These are phyloP conservation scores for Alternaria infectoria DNA, from an alignment of 2,329 filamentous ascomycete species.

Conservation along the genomic window DNA sequence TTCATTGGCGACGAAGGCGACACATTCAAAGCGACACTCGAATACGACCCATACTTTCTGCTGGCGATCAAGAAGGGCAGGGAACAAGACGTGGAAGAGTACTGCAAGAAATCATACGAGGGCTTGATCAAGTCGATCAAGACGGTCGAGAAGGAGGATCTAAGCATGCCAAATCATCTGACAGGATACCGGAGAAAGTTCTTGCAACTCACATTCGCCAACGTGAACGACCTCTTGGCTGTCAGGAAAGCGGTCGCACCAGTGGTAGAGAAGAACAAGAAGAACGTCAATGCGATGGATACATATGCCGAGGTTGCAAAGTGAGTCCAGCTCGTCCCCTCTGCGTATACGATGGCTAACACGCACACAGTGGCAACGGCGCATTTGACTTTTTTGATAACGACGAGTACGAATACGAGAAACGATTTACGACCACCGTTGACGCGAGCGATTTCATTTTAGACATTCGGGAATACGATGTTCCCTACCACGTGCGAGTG, in stretches of 20 bases:
- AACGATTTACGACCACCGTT: slow-evolving; percentile 76
- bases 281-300: slow-evolving; percentile 95
- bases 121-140: slow-evolving; percentile 81
- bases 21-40: slow-evolving; percentile 93
- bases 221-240: slow-evolving; percentile 84
- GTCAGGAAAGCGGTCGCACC: slow-evolving; percentile 85
- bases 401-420: slow-evolving; percentile 81
- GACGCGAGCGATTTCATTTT: slow-evolving; percentile 97
- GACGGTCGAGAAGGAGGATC: slow-evolving; percentile 87
- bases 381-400: slow-evolving; percentile 92
- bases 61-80: slow-evolving; percentile 86
- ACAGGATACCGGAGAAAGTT: slow-evolving; percentile 90
- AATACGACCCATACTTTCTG: slow-evolving; percentile 96
- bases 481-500: slow-evolving; percentile 98
- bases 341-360: slow-evolving; percentile 19
- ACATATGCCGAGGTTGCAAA: slow-evolving; percentile 95
- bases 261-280: slow-evolving; percentile 94
- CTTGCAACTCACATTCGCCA: slow-evolving; percentile 83
- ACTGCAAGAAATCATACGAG: slow-evolving; percentile 79
- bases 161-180: slow-evolving; percentile 94
- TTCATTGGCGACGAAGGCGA: slow-evolving; percentile 79
- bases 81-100: slow-evolving; percentile 95
- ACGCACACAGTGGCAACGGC: slow-evolving; percentile 66
- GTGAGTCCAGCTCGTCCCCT: slow-evolving; percentile 58
- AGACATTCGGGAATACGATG: slow-evolving; percentile 98